Percentiles rank a stretch among this genome's conserved stretches.
phyloP scores from a whole-genome alignment of 2,329 filamentous ascomycete species.

The Xenosphaeropsis pyriputrescens region DNA sequence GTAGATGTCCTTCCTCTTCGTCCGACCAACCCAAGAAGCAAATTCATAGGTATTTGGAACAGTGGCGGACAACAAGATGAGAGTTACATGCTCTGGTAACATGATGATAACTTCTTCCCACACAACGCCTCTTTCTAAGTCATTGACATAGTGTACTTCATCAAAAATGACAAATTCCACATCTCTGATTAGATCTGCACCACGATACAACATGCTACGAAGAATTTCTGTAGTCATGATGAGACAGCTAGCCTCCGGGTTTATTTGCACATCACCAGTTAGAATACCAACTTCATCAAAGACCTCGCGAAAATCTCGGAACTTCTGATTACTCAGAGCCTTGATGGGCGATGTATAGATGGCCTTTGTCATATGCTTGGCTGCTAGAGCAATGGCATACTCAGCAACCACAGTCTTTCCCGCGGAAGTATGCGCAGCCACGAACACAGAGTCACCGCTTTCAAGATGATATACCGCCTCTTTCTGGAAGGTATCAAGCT shows the following conservation, averaged over 20 bases:
- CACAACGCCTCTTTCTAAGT: constrained; percentile 86
- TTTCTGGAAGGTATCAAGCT: constrained; percentile 96
- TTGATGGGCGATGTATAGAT: constrained; percentile 99
- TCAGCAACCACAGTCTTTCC: constrained; percentile 98
- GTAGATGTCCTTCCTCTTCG: constrained; percentile 97
- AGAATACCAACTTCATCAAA: constrained; percentile 96
- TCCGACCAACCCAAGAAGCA: constrained; percentile 93
- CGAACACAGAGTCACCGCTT: constrained; percentile 92
- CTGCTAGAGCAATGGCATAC: constrained; percentile 89
- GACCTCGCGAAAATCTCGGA: constrained; percentile 76
- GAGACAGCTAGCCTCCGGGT: constrained; percentile 90
- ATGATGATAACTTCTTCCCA: constrained; percentile 99
- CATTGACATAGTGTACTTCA: constrained; percentile 97
- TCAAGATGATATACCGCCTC: constrained; percentile 97
- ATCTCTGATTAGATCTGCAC: constrained; percentile 88
- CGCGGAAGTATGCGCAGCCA: constrained; percentile 92
- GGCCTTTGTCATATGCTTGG: constrained; percentile 98
- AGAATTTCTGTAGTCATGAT: constrained; percentile 99
- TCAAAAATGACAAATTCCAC: constrained; percentile 99
- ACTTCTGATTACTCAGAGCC: constrained; percentile 96
- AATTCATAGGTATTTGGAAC: constrained; percentile 97
- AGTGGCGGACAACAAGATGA: constrained; percentile 89
- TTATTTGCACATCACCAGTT: constrained; percentile 95
- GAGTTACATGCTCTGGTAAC: constrained; percentile 90
- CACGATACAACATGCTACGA: constrained; percentile 93